Evolutionary conservation across 2,329 filamentous ascomycete species (phyloP).

Genomic region (Botrytis fabae): DNA sequence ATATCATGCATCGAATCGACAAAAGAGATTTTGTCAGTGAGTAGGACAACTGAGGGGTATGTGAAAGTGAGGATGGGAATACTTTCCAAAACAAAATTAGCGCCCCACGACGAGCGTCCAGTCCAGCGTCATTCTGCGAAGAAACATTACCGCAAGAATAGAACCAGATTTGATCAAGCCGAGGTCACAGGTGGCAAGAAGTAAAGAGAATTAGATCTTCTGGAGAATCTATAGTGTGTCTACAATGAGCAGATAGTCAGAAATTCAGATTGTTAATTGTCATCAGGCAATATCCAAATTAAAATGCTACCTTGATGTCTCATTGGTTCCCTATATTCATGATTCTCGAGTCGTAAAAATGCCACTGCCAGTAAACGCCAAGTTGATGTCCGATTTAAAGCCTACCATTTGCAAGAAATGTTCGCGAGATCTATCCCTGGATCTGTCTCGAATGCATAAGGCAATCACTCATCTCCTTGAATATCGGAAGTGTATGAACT

Average conservation of each 20-base stretch:
- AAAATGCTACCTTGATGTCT: not conserved
- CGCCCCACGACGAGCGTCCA: not conserved
- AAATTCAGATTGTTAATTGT: not conserved
- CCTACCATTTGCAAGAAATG: not conserved
- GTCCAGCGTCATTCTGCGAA: slow-evolving; percentile 5
- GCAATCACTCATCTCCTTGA: slow-evolving; percentile 8
- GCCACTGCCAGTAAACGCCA: not conserved
- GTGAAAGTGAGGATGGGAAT: not conserved
- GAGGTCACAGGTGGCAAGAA: not conserved
- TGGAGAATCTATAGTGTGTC: not conserved
- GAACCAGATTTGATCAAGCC: not conserved
- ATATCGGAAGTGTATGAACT: slow-evolving; percentile 3
- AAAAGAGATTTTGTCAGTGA: not conserved
- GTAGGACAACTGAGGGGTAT: not conserved
- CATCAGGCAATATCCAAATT: not conserved
- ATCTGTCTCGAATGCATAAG: not conserved
- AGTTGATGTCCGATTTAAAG: not conserved
- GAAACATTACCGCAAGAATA: slow-evolving; percentile 7
- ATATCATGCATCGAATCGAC: not conserved
- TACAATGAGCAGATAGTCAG: slow-evolving; percentile 1
- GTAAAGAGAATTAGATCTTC: not conserved
- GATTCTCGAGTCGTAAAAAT: slow-evolving; percentile 6
- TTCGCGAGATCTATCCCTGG: not conserved
- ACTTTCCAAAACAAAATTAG: not conserved
- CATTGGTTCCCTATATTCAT: not conserved